phyloP scores from a whole-genome alignment of 768 basidiomycete species.

The Pulveroboletus sp. region DNA sequence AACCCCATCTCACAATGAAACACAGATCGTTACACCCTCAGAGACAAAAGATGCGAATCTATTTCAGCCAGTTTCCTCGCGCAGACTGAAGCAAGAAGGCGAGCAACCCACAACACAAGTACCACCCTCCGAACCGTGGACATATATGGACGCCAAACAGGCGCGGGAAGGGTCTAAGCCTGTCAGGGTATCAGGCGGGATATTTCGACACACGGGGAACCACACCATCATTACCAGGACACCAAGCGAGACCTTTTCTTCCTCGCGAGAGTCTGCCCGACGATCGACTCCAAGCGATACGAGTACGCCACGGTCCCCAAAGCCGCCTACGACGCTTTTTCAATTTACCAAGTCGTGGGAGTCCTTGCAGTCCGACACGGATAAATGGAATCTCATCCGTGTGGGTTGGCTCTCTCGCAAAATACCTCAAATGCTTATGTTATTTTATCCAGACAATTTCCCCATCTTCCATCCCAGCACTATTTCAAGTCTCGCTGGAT shows the following conservation, averaged over 20 bases:
- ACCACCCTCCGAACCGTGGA: slow-evolving; percentile 21
- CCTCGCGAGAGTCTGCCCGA: slow-evolving; percentile 1
- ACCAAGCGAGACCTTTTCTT: slow-evolving; percentile 9
- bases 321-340: slow-evolving; percentile 46
- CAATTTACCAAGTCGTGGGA: slow-evolving; percentile 64
- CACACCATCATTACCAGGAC: slow-evolving; percentile 50
- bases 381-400: slow-evolving; percentile 54
- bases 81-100: slow-evolving; percentile 23
- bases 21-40: not conserved
- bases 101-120: slow-evolving; percentile 1
- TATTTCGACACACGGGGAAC: slow-evolving; percentile 62
- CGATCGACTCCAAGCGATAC: slow-evolving; percentile 1
- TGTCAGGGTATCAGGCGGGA: slow-evolving; percentile 60
- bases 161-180: slow-evolving; percentile 43
- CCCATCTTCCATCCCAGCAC: slow-evolving; percentile 48
- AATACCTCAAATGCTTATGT: not conserved
- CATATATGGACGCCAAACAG: slow-evolving; percentile 58
- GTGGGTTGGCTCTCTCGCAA: slow-evolving; percentile 36
- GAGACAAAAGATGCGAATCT: slow-evolving; percentile 20
- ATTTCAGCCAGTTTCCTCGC: slow-evolving; percentile 39
- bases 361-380: slow-evolving; percentile 32
- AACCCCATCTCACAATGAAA: slow-evolving; percentile 1
- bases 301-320: slow-evolving; percentile 9
- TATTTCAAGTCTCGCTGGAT: slow-evolving; percentile 72
- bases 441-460: slow-evolving; percentile 43